Percentiles rank a stretch among this genome's conserved stretches.
phyloP scores from a whole-genome alignment of 164 flowering plant genomes.

The Aristolochia fimbriata region DNA sequence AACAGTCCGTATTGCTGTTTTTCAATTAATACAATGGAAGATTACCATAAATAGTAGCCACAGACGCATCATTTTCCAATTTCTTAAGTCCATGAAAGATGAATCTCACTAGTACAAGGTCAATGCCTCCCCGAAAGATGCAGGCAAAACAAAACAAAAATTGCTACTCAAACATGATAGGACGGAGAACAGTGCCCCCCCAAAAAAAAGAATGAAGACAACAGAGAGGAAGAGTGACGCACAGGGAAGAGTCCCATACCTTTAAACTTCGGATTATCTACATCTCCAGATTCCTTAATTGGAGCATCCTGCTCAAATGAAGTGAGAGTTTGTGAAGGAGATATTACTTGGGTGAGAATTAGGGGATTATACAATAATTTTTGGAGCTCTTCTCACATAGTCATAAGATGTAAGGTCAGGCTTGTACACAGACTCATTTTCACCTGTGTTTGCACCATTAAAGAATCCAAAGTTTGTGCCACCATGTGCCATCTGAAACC shows the following conservation, averaged over 20 bases:
- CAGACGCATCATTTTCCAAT: too few relatives aligned
- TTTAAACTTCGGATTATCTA: conserved; percentile 62
- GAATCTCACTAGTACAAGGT: too few relatives aligned
- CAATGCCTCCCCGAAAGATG: too few relatives aligned
- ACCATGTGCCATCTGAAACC: conserved; percentile 95
- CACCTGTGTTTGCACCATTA: conserved; percentile 84
- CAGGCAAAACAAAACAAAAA: too few relatives aligned
- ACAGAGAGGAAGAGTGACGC: neutral
- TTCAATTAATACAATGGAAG: neutral
- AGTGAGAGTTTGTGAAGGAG: neutral
- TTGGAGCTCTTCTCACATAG: conserved; percentile 47
- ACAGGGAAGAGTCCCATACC: conserved; percentile 24
- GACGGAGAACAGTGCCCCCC: too few relatives aligned
- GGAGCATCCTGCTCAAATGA: conserved; percentile 73
- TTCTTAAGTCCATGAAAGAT: too few relatives aligned
- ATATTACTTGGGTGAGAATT: neutral
- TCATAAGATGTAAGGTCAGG: conserved; percentile 98
- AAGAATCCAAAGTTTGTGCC: conserved; percentile 97
- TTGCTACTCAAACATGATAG: too few relatives aligned
- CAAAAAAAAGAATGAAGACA: too few relatives aligned
- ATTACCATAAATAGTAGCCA: too few relatives aligned
- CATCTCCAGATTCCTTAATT: conserved; percentile 80
- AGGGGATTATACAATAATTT: neutral
- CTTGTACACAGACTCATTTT: conserved; percentile 53
- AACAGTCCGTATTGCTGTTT: conserved; percentile 63